A percentile compares a stretch with the other conserved stretches of the same genome.
Conservation (phyloP, 441 rosid genomes). For the Kokia cookei region DNA sequence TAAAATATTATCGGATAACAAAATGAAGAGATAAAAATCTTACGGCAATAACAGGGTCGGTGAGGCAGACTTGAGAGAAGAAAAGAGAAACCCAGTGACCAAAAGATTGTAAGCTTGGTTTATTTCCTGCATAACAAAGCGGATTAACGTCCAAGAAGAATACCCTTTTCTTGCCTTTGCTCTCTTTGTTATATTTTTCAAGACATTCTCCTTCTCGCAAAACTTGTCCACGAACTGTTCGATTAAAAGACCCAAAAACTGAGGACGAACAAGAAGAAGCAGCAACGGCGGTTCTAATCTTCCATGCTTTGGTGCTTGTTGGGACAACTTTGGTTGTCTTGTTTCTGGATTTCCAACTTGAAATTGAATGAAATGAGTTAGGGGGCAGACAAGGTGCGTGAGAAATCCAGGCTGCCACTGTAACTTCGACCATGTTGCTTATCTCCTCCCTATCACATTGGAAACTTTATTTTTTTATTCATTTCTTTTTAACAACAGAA, state of each 20-base stretch:
- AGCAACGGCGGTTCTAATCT: not conserved
- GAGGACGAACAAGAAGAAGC: conserved; percentile 10
- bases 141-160: conserved; percentile 88
- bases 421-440: conserved; percentile 17
- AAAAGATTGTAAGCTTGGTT: conserved; percentile 61
- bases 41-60: conserved; percentile 85
- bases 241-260: conserved; percentile 36
- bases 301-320: conserved; percentile 1
- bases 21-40: conserved; percentile 8
- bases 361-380: conserved; percentile 1
- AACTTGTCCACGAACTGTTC: conserved; percentile 37
- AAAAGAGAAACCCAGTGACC: conserved; percentile 78
- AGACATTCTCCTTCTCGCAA: conserved; percentile 9
- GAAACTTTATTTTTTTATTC: not conserved
- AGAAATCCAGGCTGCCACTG: conserved; percentile 8
- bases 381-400: not conserved
- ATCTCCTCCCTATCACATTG: not conserved
- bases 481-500: not conserved
- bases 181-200: conserved; percentile 7
- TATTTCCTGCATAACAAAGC: conserved; percentile 73
- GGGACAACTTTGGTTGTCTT: not conserved
- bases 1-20: not conserved
- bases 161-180: conserved; percentile 51
- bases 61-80: conserved; percentile 69
- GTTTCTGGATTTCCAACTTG: not conserved